phyloP scores from a whole-genome alignment of 1,139 yeast species.

The Blastobotrys raffinosifermentans region DNA sequence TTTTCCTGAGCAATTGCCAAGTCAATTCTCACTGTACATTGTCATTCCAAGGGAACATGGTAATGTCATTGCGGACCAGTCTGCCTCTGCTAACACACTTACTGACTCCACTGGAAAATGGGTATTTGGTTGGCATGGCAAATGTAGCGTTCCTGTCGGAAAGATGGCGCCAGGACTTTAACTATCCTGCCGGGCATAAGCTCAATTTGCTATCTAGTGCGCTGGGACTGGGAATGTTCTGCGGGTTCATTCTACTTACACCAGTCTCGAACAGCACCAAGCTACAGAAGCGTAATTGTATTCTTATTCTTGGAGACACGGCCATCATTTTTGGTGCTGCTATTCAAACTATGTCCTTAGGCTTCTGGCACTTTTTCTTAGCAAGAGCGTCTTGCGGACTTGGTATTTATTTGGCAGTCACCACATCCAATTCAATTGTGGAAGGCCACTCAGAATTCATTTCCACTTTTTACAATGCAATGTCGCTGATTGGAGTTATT shows the following conservation, averaged over 20 bases:
- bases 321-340: slow-evolving; percentile 2
- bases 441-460: slow-evolving; percentile 1
- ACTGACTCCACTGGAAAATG: too few relatives aligned
- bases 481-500: slow-evolving; percentile 6
- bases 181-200: slow-evolving; percentile 2
- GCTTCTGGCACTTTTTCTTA: slow-evolving; percentile 4
- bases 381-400: slow-evolving; percentile 6
- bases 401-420: slow-evolving; percentile 4
- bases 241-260: slow-evolving; percentile 1
- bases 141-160: slow-evolving; percentile 3
- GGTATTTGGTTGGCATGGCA: slow-evolving; percentile 5
- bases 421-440: not conserved
- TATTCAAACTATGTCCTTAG: slow-evolving; percentile 3
- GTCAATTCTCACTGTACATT: too few relatives aligned
- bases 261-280: not conserved
- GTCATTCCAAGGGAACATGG: too few relatives aligned
- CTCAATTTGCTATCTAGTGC: slow-evolving; percentile 6
- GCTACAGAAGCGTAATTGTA: not conserved
- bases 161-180: slow-evolving; percentile 4
- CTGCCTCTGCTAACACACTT: too few relatives aligned
- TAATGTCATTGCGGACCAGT: too few relatives aligned
- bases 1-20: too few relatives aligned
- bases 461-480: not conserved
- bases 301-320: not conserved
- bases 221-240: slow-evolving; percentile 5